Evolutionary conservation across 2,329 filamentous ascomycete genomes (phyloP).

Genomic region (Penicillium brasilianum): DNA sequence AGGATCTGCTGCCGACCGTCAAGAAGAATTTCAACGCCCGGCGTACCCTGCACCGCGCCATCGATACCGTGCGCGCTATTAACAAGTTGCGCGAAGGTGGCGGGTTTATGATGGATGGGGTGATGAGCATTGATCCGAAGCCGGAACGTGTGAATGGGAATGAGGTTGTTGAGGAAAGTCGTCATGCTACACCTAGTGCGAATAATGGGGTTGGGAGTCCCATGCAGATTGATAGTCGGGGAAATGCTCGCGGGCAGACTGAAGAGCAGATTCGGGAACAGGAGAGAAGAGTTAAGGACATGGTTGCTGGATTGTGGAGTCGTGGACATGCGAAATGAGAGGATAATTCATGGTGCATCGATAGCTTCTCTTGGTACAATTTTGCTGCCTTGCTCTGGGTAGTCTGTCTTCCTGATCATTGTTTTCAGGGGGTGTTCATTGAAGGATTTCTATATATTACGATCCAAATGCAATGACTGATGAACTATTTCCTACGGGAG

Average conservation of each 20-base stretch:
- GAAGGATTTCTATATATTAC: slow-evolving; percentile 13
- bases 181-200: slow-evolving; percentile 24
- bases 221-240: slow-evolving; percentile 63
- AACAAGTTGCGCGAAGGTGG: slow-evolving; percentile 69
- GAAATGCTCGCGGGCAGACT: slow-evolving; percentile 65
- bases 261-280: slow-evolving; percentile 66
- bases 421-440: slow-evolving; percentile 1
- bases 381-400: not conserved
- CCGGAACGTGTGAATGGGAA: slow-evolving; percentile 52
- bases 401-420: not conserved
- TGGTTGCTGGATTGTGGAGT: slow-evolving; percentile 62
- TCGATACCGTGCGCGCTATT: slow-evolving; percentile 70
- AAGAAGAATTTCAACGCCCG: slow-evolving; percentile 74
- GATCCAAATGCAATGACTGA: slow-evolving; percentile 18
- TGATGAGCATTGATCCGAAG: slow-evolving; percentile 61
- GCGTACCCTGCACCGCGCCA: slow-evolving; percentile 68
- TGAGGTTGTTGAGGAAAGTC: slow-evolving; percentile 47
- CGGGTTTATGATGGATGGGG: slow-evolving; percentile 67
- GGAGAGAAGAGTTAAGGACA: slow-evolving; percentile 64
- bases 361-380: not conserved
- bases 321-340: slow-evolving; percentile 33
- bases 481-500: not conserved
- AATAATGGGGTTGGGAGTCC: slow-evolving; percentile 13
- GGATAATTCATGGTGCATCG: not conserved
- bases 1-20: slow-evolving; percentile 67